Base-by-base conservation (phyloP, 495 filamentous ascomycete genomes). In the Tuber borchii region DNA sequence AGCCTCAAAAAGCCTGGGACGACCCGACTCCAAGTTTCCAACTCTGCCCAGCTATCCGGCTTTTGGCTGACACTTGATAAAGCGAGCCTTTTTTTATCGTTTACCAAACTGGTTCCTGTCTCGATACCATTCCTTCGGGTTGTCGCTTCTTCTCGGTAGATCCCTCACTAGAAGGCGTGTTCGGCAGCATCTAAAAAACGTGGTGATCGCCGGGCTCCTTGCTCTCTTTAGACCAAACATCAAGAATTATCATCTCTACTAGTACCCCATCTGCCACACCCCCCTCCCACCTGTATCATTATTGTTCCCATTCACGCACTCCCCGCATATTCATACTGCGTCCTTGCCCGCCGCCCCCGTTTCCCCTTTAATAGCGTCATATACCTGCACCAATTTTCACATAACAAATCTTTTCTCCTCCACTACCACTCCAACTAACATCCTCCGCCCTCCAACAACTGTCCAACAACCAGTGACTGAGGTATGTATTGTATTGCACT, bases 101-200 rank as follows among this genome's bases (percentile, higher is more conserved):
- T 74, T 74, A 71, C 69, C 31, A 71, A 75, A 75, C 68, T 44
- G 74, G 74, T 65, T 75, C 74, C 46, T 74, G 69, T 79, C 78
- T 79, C 73, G 76, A 79, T 79, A 79, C 77, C 78, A 79, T 79
- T 75, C 73, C 77, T 75, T 75, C 77, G 76, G 78, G 78, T 75
- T 74, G 70, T 73, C 78, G 70, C 76, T 75, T 79, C 61, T 72
- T 79, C 77, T 79, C 61, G 76, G 78, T 79, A 79, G 78, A 79
- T 79, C 78, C 72, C 70, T 75, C 71, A 79, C 70, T 31, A 79
- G 70, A 75, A 79, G 73, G 78, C 76, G 74, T 79, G 76, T 73
- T 79, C 78, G 73, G 77, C 77, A 75, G 73, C 56, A 65, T 65
- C 56, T 34, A 71, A 74, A 76, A 79, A 79, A 79, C 78, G 78